A percentile compares a stretch with the other conserved stretches of the same genome.
Evolutionary conservation across 371 early-diverging fungal genomes (phyloP).

Genomic region (Nematocida sp.): DNA sequence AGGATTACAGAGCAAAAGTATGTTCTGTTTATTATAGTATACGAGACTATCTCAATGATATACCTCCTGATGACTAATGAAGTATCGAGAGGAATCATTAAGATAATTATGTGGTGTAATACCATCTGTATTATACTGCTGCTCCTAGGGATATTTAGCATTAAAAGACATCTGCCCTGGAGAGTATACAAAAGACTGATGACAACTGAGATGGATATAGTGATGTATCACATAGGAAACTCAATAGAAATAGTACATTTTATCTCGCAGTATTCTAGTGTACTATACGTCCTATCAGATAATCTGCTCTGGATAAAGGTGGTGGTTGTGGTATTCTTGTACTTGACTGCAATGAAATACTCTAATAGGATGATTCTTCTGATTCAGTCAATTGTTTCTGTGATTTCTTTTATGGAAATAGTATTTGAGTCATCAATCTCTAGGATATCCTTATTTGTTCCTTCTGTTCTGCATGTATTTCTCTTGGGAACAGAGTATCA

Average conservation of each 20-base stretch:
- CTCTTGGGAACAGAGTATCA: neutral
- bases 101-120: neutral
- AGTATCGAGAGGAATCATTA: neutral
- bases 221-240: slow-evolving; percentile 23
- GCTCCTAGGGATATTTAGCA: neutral
- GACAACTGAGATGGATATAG: slow-evolving; percentile 21
- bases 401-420: neutral
- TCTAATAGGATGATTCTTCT: neutral
- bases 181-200: slow-evolving; percentile 11
- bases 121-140: neutral
- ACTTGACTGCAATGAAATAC: neutral
- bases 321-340: neutral
- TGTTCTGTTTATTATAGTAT: slow-evolving; percentile 14
- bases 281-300: neutral
- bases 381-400: neutral
- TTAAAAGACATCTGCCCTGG: neutral
- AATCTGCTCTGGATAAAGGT: neutral
- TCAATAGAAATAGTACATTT: slow-evolving; percentile 1
- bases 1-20: slow-evolving; percentile 22
- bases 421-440: neutral
- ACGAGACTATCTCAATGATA: neutral
- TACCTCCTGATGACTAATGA: neutral
- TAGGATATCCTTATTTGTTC: neutral
- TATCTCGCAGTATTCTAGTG: slow-evolving; percentile 8
- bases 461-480: neutral